Evolutionary conservation across 257 asterid species (phyloP).

Genomic region (Catharanthus roseus): DNA sequence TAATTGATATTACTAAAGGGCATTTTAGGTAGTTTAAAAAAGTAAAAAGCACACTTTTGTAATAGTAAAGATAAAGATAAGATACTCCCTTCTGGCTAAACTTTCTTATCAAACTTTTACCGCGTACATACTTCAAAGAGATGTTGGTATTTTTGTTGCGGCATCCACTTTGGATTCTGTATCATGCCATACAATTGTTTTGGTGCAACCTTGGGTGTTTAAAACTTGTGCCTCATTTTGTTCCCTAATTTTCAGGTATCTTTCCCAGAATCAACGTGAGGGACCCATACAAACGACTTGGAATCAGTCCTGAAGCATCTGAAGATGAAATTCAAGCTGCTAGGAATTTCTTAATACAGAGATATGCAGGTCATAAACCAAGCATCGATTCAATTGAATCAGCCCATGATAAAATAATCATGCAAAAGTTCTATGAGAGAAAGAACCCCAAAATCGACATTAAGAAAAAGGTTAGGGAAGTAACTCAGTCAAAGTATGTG

Average conservation of each 20-base stretch:
- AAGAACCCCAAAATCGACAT: conserved; percentile 83
- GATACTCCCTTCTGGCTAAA: not conserved
- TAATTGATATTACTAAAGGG: too few relatives aligned
- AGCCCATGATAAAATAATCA: conserved; percentile 90
- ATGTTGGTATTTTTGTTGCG: not conserved
- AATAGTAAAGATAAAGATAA: too few relatives aligned
- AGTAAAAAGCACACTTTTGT: too few relatives aligned
- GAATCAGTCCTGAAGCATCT: conserved; percentile 84
- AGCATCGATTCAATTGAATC: conserved; percentile 92
- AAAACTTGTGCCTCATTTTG: conserved; percentile 6
- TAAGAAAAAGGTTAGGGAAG: conserved; percentile 85
- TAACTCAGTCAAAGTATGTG: conserved; percentile 65
- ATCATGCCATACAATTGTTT: not conserved
- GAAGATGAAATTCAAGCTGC: conserved; percentile 91
- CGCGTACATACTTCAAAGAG: not conserved
- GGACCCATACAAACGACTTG: conserved; percentile 96
- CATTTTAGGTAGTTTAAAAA: too few relatives aligned
- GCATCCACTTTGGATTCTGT: not conserved
- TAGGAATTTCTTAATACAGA: conserved; percentile 75
- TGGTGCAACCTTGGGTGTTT: conserved; percentile 6
- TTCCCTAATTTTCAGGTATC: conserved; percentile 37
- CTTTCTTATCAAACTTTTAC: not conserved
- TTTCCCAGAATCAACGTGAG: conserved; percentile 79
- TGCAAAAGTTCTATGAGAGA: conserved; percentile 90
- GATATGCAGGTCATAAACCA: conserved; percentile 74